Evolutionary conservation across 768 basidiomycete genomes (phyloP).

Genomic region (Kwoniella shandongensis): DNA sequence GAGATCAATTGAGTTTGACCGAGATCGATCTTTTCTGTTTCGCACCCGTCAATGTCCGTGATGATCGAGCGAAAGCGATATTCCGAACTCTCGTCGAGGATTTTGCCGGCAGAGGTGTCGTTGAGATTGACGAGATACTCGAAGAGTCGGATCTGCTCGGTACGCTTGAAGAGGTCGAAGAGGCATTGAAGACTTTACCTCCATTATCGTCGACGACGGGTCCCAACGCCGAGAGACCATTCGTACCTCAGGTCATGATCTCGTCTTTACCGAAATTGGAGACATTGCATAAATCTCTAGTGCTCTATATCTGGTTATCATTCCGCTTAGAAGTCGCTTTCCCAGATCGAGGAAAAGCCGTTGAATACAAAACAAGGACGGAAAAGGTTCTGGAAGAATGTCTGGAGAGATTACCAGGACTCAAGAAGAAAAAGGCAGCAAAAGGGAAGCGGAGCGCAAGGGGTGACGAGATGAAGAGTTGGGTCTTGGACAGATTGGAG

Average conservation of each 20-base stretch:
- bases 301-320: constrained; percentile 80
- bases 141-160: constrained; percentile 55
- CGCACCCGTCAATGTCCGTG: constrained; percentile 52
- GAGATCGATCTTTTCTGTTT: constrained; percentile 52
- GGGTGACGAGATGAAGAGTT: constrained; percentile 21
- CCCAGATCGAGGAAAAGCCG: constrained; percentile 60
- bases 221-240: constrained; percentile 9
- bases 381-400: constrained; percentile 69
- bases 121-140: constrained; percentile 57
- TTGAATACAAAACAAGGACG: constrained; percentile 62
- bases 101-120: constrained; percentile 56
- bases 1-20: constrained; percentile 41
- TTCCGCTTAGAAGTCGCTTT: constrained; percentile 71
- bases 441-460: constrained; percentile 13
- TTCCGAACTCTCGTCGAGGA: constrained; percentile 55
- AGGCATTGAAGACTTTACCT: constrained; percentile 48
- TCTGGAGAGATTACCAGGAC: constrained; percentile 48
- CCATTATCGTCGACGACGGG: constrained; percentile 27
- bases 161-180: constrained; percentile 57
- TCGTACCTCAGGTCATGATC: constrained; percentile 36
- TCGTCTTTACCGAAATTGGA: constrained; percentile 60
- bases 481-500: constrained; percentile 18
- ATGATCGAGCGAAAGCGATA: constrained; percentile 40
- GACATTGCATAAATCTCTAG: constrained; percentile 70
- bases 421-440: constrained; percentile 27